A percentile compares a stretch with the other conserved stretches of the same genome.
These are phyloP conservation scores for Tetradesmus lagerheimii DNA, from an alignment of 139 green algal genomes.

Conservation along the genomic window DNA sequence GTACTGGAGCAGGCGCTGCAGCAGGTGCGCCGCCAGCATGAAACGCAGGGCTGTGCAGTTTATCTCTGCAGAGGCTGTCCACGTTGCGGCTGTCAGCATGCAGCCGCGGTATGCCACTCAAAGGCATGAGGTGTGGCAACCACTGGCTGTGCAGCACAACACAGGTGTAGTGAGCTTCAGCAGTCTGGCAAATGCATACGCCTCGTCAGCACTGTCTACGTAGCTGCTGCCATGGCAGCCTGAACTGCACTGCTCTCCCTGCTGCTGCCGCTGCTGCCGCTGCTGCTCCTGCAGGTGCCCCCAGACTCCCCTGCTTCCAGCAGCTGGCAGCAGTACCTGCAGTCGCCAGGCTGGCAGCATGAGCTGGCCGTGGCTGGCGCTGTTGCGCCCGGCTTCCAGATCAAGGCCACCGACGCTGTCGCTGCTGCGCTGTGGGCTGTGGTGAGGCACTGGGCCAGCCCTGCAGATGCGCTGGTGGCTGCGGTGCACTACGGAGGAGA, in stretches of 20 bases:
- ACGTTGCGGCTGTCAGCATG: no score
- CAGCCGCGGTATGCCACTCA: no score
- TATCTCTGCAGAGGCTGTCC: no score
- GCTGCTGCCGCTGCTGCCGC: not conserved
- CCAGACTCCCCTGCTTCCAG: not conserved
- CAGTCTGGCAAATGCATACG: no score
- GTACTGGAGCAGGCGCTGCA: conserved; percentile 1
- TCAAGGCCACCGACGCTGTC: conserved; percentile 51
- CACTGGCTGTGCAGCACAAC: no score
- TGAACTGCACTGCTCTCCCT: no score
- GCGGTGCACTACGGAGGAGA: conserved; percentile 61
- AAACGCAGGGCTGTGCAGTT: not conserved
- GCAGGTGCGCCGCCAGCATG: not conserved
- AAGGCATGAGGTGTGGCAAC: no score
- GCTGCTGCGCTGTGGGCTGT: conserved; percentile 49
- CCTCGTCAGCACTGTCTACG: no score
- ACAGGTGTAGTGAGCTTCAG: no score
- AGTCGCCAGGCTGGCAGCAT: conserved; percentile 36
- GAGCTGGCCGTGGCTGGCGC: conserved; percentile 29
- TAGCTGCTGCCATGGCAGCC: no score
- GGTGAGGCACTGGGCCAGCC: conserved; percentile 40
- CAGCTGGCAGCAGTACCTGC: conserved; percentile 45
- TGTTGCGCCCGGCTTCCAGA: conserved; percentile 53
- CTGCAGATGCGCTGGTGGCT: conserved; percentile 49
- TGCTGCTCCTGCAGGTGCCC: not conserved